These are phyloP conservation scores for Chalciporus piperatus DNA, from an alignment of 768 basidiomycete species.

Conservation along the genomic window DNA sequence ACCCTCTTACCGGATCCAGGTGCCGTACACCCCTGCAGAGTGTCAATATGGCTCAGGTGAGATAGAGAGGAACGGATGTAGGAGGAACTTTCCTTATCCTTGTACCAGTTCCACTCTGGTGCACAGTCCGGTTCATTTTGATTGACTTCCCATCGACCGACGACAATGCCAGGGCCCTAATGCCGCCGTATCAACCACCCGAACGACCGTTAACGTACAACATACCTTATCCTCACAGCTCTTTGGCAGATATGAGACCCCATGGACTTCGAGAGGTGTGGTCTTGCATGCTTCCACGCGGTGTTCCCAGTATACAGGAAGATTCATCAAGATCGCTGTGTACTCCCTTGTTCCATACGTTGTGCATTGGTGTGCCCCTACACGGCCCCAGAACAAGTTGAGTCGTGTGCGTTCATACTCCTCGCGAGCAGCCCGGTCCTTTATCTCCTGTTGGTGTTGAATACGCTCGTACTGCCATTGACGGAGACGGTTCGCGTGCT, in stretches of 20 bases:
- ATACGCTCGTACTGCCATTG: conserved; percentile 21
- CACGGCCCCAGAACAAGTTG: conserved; percentile 20
- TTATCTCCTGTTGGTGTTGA: conserved; percentile 13
- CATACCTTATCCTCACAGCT: conserved; percentile 24
- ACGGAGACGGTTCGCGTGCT: conserved; percentile 1
- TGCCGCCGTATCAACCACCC: not conserved
- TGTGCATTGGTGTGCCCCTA: conserved; percentile 23
- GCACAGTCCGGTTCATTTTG: conserved; percentile 27
- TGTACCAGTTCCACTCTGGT: conserved; percentile 24
- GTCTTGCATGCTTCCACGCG: conserved; percentile 23
- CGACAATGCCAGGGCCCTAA: conserved; percentile 14
- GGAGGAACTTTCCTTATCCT: conserved; percentile 24
- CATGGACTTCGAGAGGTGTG: conserved; percentile 25
- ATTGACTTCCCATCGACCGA: conserved; percentile 29
- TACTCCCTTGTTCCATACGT: conserved; percentile 30
- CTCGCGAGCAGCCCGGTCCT: conserved; percentile 14
- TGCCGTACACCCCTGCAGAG: conserved; percentile 24
- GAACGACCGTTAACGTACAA: not conserved
- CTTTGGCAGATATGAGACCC: not conserved
- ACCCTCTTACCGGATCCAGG: conserved; percentile 26
- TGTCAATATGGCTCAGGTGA: not conserved
- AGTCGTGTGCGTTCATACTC: conserved; percentile 19
- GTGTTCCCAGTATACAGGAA: conserved; percentile 20
- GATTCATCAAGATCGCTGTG: conserved; percentile 28
- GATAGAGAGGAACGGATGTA: not conserved